Evolutionary conservation across 2,329 filamentous ascomycete species (phyloP).

Genomic region (Aspergillus bombycis): DNA sequence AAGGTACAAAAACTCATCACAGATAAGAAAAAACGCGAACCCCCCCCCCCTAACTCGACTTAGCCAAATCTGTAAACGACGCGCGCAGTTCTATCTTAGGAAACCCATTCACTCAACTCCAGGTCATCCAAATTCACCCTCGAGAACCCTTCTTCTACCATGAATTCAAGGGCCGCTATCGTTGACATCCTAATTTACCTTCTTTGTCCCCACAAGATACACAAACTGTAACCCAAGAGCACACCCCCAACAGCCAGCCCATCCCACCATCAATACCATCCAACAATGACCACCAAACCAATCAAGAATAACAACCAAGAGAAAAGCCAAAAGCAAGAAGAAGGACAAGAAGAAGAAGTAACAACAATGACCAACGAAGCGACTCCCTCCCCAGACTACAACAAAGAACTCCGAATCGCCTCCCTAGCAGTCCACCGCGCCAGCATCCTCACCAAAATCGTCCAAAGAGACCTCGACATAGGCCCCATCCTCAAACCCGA

Average conservation of each 20-base stretch:
- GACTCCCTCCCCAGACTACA: background rate
- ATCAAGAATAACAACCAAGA: background rate
- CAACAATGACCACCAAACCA: background rate
- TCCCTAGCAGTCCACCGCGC: slow-evolving; percentile 11
- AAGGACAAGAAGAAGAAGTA: background rate
- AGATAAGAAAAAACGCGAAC: too few relatives aligned
- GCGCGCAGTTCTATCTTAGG: background rate
- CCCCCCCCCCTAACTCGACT: background rate
- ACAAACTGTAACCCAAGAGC: background rate
- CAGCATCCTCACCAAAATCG: slow-evolving; percentile 12
- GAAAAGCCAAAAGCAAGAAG: background rate
- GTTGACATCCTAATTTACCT: background rate
- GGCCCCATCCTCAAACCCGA: slow-evolving; percentile 4
- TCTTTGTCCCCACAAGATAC: background rate
- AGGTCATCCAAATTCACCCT: background rate
- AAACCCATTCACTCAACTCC: background rate
- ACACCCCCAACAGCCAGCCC: background rate
- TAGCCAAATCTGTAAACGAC: background rate
- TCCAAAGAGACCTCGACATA: background rate
- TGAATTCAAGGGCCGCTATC: background rate
- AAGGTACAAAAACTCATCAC: too few relatives aligned
- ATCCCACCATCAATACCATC: background rate
- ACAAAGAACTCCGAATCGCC: slow-evolving; percentile 9
- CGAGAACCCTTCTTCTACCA: background rate
- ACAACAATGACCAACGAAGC: background rate